Percentiles rank a stretch among this genome's conserved stretches.
Conservation (phyloP, 345 rosid genomes). For the Citrus unshiu region DNA sequence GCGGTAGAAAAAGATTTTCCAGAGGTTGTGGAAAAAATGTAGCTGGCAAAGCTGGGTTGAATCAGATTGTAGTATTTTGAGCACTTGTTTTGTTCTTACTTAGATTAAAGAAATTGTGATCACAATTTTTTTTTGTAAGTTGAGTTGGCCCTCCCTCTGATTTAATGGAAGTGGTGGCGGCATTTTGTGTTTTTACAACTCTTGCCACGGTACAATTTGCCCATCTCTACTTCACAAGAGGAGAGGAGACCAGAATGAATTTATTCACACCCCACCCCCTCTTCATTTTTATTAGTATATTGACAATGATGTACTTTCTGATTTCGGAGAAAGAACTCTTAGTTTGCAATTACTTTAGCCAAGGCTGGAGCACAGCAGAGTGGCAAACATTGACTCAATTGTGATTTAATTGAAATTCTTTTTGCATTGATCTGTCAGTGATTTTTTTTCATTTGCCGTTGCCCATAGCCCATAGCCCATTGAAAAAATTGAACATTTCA, state of each 20-base stretch:
- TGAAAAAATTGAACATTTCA: too few relatives aligned
- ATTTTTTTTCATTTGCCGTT: too few relatives aligned
- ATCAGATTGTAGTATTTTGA: slow-evolving; percentile 7
- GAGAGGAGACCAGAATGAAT: not conserved
- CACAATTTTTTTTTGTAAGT: not conserved
- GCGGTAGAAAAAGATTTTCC: slow-evolving; percentile 34
- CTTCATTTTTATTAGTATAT: not conserved
- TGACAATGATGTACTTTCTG: not conserved
- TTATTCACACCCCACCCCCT: too few relatives aligned
- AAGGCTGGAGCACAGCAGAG: too few relatives aligned
- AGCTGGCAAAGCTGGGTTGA: slow-evolving; percentile 3
- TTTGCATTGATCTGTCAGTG: too few relatives aligned
- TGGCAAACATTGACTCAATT: too few relatives aligned
- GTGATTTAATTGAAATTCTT: too few relatives aligned
- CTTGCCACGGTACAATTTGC: not conserved
- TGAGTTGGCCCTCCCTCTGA: not conserved
- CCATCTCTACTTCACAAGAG: not conserved
- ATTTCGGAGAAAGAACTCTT: not conserved
- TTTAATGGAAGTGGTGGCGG: not conserved
- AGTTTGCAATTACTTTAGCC: not conserved
- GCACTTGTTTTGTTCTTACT: not conserved
- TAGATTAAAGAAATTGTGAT: not conserved
- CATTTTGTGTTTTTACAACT: not conserved
- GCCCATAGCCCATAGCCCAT: too few relatives aligned
- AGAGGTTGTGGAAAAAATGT: not conserved